Evolutionary conservation across 768 basidiomycete genomes (phyloP).

Genomic region (Boletus rubropictus): DNA sequence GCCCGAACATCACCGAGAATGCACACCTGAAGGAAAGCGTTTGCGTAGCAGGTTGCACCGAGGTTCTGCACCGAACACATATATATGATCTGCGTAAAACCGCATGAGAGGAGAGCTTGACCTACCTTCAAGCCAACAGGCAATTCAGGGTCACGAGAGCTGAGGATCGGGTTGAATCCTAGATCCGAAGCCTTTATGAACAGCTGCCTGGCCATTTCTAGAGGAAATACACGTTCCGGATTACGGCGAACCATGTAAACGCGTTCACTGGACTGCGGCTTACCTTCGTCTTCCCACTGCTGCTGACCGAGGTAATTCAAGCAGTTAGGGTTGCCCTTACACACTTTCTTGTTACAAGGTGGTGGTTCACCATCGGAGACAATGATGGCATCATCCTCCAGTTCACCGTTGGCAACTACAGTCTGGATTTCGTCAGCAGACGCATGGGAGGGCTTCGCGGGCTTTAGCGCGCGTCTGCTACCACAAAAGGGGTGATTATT

Average conservation of each 20-base stretch:
- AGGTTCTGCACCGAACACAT: constrained; percentile 57
- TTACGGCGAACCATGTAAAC: constrained; percentile 1
- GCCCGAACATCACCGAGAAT: background rate
- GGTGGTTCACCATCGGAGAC: constrained; percentile 62
- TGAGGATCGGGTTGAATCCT: constrained; percentile 48
- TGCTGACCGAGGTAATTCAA: constrained; percentile 84
- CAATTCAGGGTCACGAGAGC: constrained; percentile 44
- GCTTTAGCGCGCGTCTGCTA: constrained; percentile 45
- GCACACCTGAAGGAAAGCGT: constrained; percentile 83
- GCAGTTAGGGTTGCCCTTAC: constrained; percentile 78
- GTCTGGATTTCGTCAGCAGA: constrained; percentile 7
- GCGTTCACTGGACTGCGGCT: constrained; percentile 12
- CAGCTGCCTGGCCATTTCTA: constrained; percentile 45
- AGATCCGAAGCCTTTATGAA: constrained; percentile 51
- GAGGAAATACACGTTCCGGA: constrained; percentile 11
- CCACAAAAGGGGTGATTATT: constrained; percentile 50
- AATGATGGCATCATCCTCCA: constrained; percentile 59
- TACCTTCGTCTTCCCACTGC: constrained; percentile 72
- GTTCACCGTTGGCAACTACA: constrained; percentile 35
- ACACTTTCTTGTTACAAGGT: constrained; percentile 55
- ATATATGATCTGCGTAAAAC: constrained; percentile 1
- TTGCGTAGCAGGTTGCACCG: constrained; percentile 96
- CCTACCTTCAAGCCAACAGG: constrained; percentile 77
- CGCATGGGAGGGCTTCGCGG: constrained; percentile 13
- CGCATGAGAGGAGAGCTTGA: background rate